phyloP scores from a whole-genome alignment of 2,329 filamentous ascomycete genomes.

The Diaporthe sp. region DNA sequence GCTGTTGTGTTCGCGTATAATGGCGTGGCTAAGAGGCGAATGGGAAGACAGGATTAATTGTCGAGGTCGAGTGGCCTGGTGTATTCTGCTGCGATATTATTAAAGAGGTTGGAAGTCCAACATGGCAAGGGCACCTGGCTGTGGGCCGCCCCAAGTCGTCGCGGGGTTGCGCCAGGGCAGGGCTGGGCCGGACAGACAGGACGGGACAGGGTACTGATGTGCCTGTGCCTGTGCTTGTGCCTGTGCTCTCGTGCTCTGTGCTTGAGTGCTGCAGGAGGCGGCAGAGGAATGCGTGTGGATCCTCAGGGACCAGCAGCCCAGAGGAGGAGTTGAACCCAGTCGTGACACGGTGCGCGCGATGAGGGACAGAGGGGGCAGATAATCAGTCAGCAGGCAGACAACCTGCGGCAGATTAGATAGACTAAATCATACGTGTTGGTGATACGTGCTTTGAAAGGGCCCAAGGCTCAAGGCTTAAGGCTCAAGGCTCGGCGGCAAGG shows the following conservation, averaged over 20 bases:
- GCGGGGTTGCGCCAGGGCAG: conserved; percentile 24
- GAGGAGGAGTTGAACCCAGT: not conserved
- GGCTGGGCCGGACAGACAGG: not conserved
- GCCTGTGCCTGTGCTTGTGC: conserved; percentile 4
- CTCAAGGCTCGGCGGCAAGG: conserved; percentile 9
- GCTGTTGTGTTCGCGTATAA: conserved; percentile 1
- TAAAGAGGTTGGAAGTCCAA: conserved; percentile 33
- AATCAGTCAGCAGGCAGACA: not conserved
- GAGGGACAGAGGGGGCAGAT: not conserved
- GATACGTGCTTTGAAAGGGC: not conserved
- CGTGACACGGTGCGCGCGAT: not conserved
- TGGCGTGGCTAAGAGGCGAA: conserved; percentile 14
- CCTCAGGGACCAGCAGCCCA: conserved; percentile 6
- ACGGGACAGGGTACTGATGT: conserved; percentile 1
- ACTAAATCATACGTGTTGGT: not conserved
- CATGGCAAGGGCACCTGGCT: conserved; percentile 33
- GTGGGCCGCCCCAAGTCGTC: conserved; percentile 11
- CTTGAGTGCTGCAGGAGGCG: conserved; percentile 11
- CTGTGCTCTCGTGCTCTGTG: not conserved
- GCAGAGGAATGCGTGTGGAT: conserved; percentile 25
- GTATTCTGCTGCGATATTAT: conserved; percentile 21
- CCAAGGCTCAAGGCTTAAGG: not conserved
- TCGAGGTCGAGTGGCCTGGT: conserved; percentile 16
- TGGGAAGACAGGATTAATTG: not conserved
- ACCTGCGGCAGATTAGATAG: not conserved